phyloP scores from a whole-genome alignment of 768 basidiomycete species.

The Leucosporidium scottii region DNA sequence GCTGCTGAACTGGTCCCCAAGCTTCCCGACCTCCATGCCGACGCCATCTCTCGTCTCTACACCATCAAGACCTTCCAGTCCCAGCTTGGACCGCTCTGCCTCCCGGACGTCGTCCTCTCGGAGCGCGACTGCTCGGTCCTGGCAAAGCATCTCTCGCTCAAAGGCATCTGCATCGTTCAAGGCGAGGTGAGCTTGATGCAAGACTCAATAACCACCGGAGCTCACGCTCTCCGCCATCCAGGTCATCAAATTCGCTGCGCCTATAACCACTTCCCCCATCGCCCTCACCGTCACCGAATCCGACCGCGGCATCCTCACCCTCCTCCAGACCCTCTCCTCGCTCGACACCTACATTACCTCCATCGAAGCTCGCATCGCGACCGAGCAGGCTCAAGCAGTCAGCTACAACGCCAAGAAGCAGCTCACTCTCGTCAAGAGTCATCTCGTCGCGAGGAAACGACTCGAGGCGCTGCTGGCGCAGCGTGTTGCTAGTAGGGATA shows the following conservation, averaged over 20 bases:
- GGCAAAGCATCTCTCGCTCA: conserved; percentile 7
- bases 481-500: conserved; percentile 11
- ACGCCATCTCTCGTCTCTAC: conserved; percentile 28
- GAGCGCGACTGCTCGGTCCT: conserved; percentile 20
- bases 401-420: conserved; percentile 8
- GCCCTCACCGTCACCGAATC: conserved; percentile 11
- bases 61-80: conserved; percentile 14
- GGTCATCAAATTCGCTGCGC: conserved; percentile 31
- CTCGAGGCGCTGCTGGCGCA: conserved; percentile 22
- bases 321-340: conserved; percentile 15
- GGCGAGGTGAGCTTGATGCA: conserved; percentile 10
- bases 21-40: conserved; percentile 14
- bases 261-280: not conserved
- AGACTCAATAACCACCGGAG: not conserved
- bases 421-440: conserved; percentile 20
- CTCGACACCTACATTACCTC: conserved; percentile 20
- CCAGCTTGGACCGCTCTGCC: conserved; percentile 11
- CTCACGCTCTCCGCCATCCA: not conserved
- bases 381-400: not conserved
- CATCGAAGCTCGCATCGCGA: conserved; percentile 17
- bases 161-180: conserved; percentile 15
- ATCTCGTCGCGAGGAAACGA: conserved; percentile 8
- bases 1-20: conserved; percentile 3
- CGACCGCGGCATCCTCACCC: conserved; percentile 24
- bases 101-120: conserved; percentile 9